Percentiles rank a stretch among this genome's conserved stretches.
Conservation (phyloP, 2,329 filamentous ascomycete genomes). For the Alternaria gansuensis region DNA sequence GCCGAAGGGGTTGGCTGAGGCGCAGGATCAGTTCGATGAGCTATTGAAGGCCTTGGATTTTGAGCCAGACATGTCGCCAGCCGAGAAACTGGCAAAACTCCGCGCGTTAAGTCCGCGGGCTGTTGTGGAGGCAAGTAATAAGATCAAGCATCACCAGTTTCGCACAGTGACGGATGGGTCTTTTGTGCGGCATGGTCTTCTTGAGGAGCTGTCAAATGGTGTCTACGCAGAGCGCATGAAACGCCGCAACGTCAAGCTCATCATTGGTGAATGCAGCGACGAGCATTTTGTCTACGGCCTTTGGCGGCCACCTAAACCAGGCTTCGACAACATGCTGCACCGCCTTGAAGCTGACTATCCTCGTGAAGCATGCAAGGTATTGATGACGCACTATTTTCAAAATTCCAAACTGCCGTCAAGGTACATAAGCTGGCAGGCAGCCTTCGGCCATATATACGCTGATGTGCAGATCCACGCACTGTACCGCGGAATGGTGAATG, state of each 20-base stretch:
- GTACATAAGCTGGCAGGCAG: slow-evolving; percentile 60
- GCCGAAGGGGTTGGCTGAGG: slow-evolving; percentile 59
- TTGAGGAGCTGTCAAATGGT: slow-evolving; percentile 60
- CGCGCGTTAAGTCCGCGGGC: slow-evolving; percentile 51
- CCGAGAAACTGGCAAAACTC: slow-evolving; percentile 59
- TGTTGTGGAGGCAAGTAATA: slow-evolving; percentile 56
- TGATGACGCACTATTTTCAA: slow-evolving; percentile 59
- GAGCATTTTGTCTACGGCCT: slow-evolving; percentile 63
- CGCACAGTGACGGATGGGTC: slow-evolving; percentile 61
- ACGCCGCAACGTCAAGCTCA: slow-evolving; percentile 57
- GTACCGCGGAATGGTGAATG: slow-evolving; percentile 61
- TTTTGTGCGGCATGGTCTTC: slow-evolving; percentile 59
- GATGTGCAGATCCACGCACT: slow-evolving; percentile 65
- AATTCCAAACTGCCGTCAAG: slow-evolving; percentile 50
- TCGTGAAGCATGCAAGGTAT: slow-evolving; percentile 52
- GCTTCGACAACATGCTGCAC: slow-evolving; percentile 55
- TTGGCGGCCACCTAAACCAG: slow-evolving; percentile 59
- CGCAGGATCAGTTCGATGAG: slow-evolving; percentile 63
- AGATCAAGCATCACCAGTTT: slow-evolving; percentile 63
- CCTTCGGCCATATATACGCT: slow-evolving; percentile 65
- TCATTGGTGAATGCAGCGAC: slow-evolving; percentile 65
- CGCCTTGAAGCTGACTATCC: slow-evolving; percentile 65
- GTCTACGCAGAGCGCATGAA: slow-evolving; percentile 58
- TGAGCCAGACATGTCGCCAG: slow-evolving; percentile 48
- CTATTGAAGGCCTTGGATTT: slow-evolving; percentile 59